These are phyloP conservation scores for Cerioporus squamosus DNA, from an alignment of 1,284 basidiomycete genomes.

Conservation along the genomic window DNA sequence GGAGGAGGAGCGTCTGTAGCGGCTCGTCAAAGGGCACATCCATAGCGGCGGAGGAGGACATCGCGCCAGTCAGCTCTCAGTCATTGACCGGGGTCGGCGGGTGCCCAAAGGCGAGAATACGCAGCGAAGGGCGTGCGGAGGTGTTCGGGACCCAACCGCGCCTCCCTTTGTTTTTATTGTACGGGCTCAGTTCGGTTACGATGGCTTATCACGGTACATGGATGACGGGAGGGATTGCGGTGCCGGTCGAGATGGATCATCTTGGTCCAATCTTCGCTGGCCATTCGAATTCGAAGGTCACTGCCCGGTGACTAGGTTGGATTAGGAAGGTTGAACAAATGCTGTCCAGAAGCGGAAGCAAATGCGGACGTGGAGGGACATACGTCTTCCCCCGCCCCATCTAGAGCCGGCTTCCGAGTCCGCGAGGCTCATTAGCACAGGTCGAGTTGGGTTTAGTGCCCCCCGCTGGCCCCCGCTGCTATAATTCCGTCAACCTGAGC, in stretches of 20 bases:
- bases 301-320: neutral
- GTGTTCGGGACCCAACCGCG: neutral
- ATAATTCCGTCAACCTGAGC: neutral
- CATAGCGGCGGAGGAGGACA: constrained; percentile 23
- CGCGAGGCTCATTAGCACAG: neutral
- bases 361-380: neutral
- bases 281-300: constrained; percentile 12
- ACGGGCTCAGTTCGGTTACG: constrained; percentile 5
- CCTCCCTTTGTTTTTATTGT: constrained; percentile 24
- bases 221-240: constrained; percentile 7
- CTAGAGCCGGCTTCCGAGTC: neutral
- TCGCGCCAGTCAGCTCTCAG: constrained; percentile 24
- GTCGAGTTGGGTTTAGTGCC: neutral
- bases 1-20: constrained; percentile 27
- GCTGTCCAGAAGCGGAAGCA: constrained; percentile 9
- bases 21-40: constrained; percentile 25
- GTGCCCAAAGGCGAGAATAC: neutral
- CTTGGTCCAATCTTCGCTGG: neutral
- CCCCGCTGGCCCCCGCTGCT: neutral
- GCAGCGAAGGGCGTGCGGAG: neutral
- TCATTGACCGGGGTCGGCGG: constrained; percentile 21
- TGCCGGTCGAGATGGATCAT: constrained; percentile 9
- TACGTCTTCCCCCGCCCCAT: neutral
- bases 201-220: constrained; percentile 6
- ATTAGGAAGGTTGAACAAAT: constrained; percentile 5